Evolutionary conservation across 495 filamentous ascomycete genomes (phyloP).

Genomic region (Xylaria flabelliformis): DNA sequence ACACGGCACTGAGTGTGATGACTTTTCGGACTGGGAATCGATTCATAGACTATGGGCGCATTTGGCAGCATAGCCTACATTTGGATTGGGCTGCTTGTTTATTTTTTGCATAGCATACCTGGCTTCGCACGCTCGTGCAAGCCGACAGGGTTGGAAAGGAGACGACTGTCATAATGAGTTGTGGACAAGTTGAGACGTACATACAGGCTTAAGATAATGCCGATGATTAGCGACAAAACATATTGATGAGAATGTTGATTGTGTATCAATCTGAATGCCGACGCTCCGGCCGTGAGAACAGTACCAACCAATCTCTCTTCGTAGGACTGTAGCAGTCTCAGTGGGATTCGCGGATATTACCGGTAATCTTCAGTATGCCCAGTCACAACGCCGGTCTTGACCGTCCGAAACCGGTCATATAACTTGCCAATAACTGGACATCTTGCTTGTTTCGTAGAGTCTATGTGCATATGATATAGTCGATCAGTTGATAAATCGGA

Average conservation of each 20-base stretch:
- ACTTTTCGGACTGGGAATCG: not conserved
- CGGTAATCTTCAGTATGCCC: not conserved
- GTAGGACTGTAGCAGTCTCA: not conserved
- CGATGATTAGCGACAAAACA: constrained; percentile 2
- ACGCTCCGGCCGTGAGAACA: not conserved
- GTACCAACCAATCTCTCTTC: not conserved
- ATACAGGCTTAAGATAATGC: constrained; percentile 6
- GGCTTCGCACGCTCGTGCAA: not conserved
- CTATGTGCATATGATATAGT: not conserved
- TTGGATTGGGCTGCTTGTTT: constrained; percentile 13
- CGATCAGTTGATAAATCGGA: not conserved
- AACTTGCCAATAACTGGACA: not conserved
- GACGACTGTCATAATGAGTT: not conserved
- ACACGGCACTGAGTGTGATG: constrained; percentile 20
- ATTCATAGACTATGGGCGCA: constrained; percentile 22
- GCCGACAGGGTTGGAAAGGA: not conserved
- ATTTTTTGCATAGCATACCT: constrained; percentile 16
- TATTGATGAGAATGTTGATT: not conserved
- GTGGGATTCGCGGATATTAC: not conserved
- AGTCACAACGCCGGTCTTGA: not conserved
- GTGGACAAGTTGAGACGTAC: constrained; percentile 2
- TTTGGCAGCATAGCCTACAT: constrained; percentile 25
- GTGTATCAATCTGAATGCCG: not conserved
- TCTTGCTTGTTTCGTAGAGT: not conserved
- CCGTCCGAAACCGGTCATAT: not conserved